Evolutionary conservation across 139 green algal genomes (phyloP), one percentile per base, ranked within the genome.

Genomic region (Chlorella sp.): DNA sequence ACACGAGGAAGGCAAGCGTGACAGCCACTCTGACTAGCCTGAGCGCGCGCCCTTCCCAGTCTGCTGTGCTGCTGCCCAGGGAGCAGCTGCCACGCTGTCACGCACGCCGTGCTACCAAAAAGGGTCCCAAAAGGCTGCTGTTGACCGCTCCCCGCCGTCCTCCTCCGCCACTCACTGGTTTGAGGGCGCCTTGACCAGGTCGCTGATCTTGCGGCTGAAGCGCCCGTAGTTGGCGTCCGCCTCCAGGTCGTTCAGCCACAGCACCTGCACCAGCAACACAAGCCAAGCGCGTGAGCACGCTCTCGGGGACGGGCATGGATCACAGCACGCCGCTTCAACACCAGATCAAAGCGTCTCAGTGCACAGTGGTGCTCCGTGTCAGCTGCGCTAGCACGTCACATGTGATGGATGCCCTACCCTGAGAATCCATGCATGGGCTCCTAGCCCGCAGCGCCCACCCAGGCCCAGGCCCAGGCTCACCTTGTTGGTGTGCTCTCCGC

Each of bases 241-340:
- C 76, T 97, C 91, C 35, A 97, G 76, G 79, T 98, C 77, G 75
- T 98, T 98, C 3, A 94, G 62, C 67, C 76, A 97, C 2, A 79
- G 32, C 31, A 93, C 78, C 10, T 55, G 42, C 42, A 17, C 42
- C 42, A 26, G 42, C 10, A 10, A 10, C 42, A 10, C 10, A 10
- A 10, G 10, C 42, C 42, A 10, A 55, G 42, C 10, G 42, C 42
- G 10, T 17, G 17, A 17, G 42, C 42, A 10, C 42, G 17, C 17
- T 10, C 17, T 17, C 42, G 17, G 42, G 10, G 10, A 17, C 10
- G 42, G 10, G 17, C 10, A 55, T 55, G 42, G 17, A 55, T 17
- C 42, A 26, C 42, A 26, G 42, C 42, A 55, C 42, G 42, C 42
- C 10, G 42, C 42, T 55, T 10, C 42, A 55, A 55, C 42, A 55